Base-by-base conservation (phyloP, 352 stramenopile species). In the Phytophthora pistaciae region DNA sequence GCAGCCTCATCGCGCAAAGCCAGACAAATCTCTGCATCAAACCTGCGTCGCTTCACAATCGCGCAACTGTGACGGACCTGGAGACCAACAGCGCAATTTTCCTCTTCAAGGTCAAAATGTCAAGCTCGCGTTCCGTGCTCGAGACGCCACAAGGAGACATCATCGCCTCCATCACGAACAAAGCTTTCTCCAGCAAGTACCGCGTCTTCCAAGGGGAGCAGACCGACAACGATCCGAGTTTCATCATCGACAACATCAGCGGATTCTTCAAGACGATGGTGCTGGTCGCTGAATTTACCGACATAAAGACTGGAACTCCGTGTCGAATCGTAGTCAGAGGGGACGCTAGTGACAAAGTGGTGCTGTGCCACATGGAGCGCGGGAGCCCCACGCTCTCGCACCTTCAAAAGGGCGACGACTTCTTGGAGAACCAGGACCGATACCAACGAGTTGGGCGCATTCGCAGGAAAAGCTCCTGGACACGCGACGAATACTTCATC, bases 231-330 rank as follows among this genome's bases (percentile, higher is more conserved):
- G 36, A 42, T 4, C 25, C 25, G n/a, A 52, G n/a, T 25, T 52
- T 52, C 44, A 25, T 25, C 0, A 52, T 52, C n/a, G 8, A 52
- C 44, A 18, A 25, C 44, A 14, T 52, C 44, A 52, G 44, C 11
- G 44, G 44, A n/a, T n/a, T 52, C 18, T 52, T 52, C 44, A 52
- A 23, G 4, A 52, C 44, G n/a, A 52, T 52, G 44, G 18, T 52
- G n/a, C 7, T 52, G 18, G 44, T 52, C 7, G 44, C 44, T 27
- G 44, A 52, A 8, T 52, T 52, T 27, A 52, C 44, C 44, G 44
- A 52, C 44, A n/a, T 6, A 52, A 23, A 21, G 44, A 52, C 18
- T 25, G 44, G 44, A 25, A 52, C n/a, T 23, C 44, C 44, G 7
- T 52, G 44, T 16, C 16, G 44, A 10, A 52, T 52, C 9, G 44